Evolutionary conservation across 768 basidiomycete species (phyloP).

Genomic region (Boletus bicolor): DNA sequence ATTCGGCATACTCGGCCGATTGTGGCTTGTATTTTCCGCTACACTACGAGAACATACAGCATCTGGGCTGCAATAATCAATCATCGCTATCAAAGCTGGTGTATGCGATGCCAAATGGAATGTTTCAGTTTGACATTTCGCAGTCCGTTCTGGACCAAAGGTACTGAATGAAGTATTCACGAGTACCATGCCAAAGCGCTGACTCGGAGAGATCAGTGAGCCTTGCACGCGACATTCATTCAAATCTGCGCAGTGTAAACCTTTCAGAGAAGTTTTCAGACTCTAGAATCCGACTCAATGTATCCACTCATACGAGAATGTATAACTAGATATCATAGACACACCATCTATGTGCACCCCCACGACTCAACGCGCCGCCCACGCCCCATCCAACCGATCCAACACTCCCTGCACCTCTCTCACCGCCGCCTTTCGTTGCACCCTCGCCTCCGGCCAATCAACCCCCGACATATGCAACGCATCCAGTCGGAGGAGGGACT

Average conservation of each 20-base stretch:
- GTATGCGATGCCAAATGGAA: too few species aligned
- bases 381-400: conserved; percentile 73
- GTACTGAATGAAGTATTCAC: too few species aligned
- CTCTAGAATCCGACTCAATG: background rate
- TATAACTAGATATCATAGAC: background rate
- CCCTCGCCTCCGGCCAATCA: conserved; percentile 76
- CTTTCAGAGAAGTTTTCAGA: background rate
- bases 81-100: too few species aligned
- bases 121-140: too few species aligned
- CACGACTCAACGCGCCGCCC: conserved; percentile 37
- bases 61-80: too few species aligned
- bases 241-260: too few species aligned
- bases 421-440: conserved; percentile 82
- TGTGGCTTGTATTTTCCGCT: too few species aligned
- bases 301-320: background rate
- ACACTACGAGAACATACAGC: too few species aligned
- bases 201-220: background rate
- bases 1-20: too few species aligned
- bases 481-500: conserved; percentile 84
- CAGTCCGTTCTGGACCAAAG: too few species aligned
- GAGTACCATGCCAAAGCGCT: background rate
- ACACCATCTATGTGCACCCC: background rate
- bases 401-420: conserved; percentile 79
- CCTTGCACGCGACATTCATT: background rate
- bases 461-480: conserved; percentile 64